These are phyloP conservation scores for Cicer arietinum DNA, from an alignment of 306 rosid species.

Conservation along the genomic window DNA sequence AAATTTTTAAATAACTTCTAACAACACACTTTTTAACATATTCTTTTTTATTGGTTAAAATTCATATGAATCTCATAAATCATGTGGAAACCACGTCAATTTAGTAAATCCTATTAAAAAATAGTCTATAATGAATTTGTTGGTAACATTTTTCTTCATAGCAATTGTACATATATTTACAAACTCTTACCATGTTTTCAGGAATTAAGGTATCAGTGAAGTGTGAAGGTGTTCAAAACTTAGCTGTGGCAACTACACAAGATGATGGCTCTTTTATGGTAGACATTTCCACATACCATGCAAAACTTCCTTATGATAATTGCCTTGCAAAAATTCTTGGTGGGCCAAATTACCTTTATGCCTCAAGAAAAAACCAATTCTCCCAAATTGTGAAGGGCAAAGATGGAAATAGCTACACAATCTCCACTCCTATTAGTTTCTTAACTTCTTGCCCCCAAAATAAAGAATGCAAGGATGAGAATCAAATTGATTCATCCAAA, in stretches of 20 bases:
- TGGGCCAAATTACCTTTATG: slow-evolving; percentile 67
- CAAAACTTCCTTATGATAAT: slow-evolving; percentile 33
- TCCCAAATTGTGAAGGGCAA: slow-evolving; percentile 54
- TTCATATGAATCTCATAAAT: too few species aligned
- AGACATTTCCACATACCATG: slow-evolving; percentile 49
- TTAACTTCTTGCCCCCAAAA: slow-evolving; percentile 55
- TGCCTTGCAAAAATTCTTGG: slow-evolving; percentile 71
- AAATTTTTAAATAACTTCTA: too few species aligned
- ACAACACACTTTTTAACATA: too few species aligned
- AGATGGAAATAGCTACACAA: slow-evolving; percentile 51
- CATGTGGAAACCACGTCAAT: too few species aligned
- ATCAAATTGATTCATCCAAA: slow-evolving; percentile 60
- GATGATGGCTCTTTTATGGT: slow-evolving; percentile 67
- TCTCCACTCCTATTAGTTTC: slow-evolving; percentile 67
- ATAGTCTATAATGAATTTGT: too few species aligned
- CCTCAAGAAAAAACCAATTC: slow-evolving; percentile 46
- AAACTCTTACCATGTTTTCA: slow-evolving; percentile 39
- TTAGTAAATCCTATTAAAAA: too few species aligned
- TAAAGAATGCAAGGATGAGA: slow-evolving; percentile 46
- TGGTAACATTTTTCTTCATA: too few species aligned
- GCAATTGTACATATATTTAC: too few species aligned
- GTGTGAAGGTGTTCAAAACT: slow-evolving; percentile 61
- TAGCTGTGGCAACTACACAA: slow-evolving; percentile 55
- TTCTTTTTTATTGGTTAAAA: too few species aligned
- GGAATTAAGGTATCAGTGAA: slow-evolving; percentile 67